Percentiles rank a stretch among this genome's conserved stretches.
Conservation (phyloP, 306 rosid genomes). For the Trichosanthes cucumerina region DNA sequence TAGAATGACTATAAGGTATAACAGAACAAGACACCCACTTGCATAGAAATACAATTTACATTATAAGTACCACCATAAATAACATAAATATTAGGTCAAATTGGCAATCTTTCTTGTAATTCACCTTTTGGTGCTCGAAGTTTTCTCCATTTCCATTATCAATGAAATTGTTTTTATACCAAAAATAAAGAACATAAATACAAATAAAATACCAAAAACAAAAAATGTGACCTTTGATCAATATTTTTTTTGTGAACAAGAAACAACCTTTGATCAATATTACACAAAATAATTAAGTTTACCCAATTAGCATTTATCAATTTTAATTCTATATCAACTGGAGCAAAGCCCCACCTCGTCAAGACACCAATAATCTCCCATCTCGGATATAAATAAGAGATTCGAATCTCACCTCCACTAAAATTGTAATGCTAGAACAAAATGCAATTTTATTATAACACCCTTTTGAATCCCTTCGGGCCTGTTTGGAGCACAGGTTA, state of each 20-base stretch:
- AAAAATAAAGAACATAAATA: neutral
- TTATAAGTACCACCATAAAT: neutral
- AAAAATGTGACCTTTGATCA: neutral
- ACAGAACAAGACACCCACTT: neutral
- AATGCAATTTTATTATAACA: neutral
- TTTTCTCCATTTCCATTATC: too few relatives aligned
- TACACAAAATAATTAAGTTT: neutral
- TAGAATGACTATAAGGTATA: neutral
- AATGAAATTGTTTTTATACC: too few relatives aligned
- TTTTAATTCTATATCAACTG: neutral
- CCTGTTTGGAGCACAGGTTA: too few relatives aligned
- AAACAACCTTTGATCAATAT: neutral
- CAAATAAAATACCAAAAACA: neutral
- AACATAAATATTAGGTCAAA: neutral
- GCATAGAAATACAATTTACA: neutral
- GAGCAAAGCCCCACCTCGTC: neutral
- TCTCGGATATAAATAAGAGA: neutral
- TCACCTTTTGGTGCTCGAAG: too few relatives aligned
- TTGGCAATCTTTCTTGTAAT: too few relatives aligned
- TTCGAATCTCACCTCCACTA: neutral
- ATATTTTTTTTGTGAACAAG: neutral
- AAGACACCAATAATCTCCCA: neutral
- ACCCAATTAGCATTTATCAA: neutral
- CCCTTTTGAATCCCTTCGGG: neutral
- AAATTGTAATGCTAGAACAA: neutral